Conservation (phyloP, 179 eudicot genomes). For the Silene vulgaris region DNA sequence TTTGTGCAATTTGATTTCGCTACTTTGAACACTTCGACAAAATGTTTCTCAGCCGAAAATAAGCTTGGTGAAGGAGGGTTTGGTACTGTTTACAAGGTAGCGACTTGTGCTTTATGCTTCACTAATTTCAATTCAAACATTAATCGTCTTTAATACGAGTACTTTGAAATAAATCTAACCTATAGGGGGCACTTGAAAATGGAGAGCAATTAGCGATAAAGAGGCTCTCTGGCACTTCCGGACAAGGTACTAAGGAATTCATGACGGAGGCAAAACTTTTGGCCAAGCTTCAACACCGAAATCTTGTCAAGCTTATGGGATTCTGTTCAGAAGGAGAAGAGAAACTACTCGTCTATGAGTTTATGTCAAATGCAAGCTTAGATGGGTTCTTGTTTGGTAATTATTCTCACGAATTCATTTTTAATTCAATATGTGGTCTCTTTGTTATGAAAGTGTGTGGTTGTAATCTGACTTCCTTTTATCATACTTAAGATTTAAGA, state of each 20-base stretch:
- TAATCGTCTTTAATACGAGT: neutral
- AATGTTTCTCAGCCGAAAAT: constrained; percentile 16
- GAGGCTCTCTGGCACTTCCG: constrained; percentile 25
- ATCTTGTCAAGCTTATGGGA: constrained; percentile 30
- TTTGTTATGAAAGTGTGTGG: no score
- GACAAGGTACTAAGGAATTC: constrained; percentile 30
- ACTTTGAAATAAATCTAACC: neutral
- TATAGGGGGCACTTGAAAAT: constrained; percentile 4
- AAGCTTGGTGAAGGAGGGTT: constrained; percentile 37
- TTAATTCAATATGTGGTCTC: no score
- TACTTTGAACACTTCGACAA: constrained; percentile 20
- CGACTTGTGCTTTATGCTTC: neutral
- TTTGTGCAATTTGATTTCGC: constrained; percentile 32
- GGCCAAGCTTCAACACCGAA: constrained; percentile 30
- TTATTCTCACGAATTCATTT: no score
- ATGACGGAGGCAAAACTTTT: constrained; percentile 26
- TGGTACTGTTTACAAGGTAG: constrained; percentile 30
- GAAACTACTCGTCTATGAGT: constrained; percentile 28
- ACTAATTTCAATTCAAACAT: neutral
- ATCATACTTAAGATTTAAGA: constrained; percentile 20
- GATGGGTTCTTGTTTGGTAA: constrained; percentile 25
- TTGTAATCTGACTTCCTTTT: neutral
- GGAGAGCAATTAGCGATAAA: constrained; percentile 24
- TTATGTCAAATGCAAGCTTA: constrained; percentile 23
- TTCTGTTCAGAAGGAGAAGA: constrained; percentile 22